Conservation (phyloP, 257 asterid species). For the Gentiana straminea region DNA sequence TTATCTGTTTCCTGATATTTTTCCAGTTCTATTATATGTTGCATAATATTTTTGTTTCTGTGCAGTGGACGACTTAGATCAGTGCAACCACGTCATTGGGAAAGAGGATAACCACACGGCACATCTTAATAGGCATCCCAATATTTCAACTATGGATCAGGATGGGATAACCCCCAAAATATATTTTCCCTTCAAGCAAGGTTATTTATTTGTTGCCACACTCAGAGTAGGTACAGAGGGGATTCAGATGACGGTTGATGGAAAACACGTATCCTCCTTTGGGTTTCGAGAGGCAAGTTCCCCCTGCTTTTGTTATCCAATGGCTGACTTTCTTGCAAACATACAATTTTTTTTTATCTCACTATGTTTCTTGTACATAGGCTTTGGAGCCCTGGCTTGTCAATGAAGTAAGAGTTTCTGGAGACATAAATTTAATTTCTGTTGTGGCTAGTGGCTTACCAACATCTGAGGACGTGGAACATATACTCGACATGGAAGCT, state of each 20-base stretch:
- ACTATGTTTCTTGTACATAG: constrained; percentile 26
- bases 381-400: constrained; percentile 97
- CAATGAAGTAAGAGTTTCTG: constrained; percentile 75
- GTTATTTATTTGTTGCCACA: constrained; percentile 77
- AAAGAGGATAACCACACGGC: constrained; percentile 44
- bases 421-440: constrained; percentile 71
- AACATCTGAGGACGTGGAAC: constrained; percentile 87
- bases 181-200: constrained; percentile 85
- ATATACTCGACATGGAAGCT: constrained; percentile 56
- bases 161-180: constrained; percentile 52
- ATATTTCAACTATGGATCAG: constrained; percentile 38
- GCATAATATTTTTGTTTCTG: constrained; percentile 14
- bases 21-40: neutral
- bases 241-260: constrained; percentile 95
- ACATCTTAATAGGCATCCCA: constrained; percentile 24
- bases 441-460: constrained; percentile 93
- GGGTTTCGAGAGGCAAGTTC: constrained; percentile 79
- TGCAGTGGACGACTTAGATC: constrained; percentile 90
- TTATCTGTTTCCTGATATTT: neutral
- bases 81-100: constrained; percentile 73
- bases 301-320: neutral
- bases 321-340: neutral
- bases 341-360: constrained; percentile 8
- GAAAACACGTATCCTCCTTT: constrained; percentile 87
- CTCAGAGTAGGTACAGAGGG: constrained; percentile 92